These are phyloP conservation scores for Xylariaceae sp. DNA, from an alignment of 2,329 filamentous ascomycete species.

Conservation along the genomic window DNA sequence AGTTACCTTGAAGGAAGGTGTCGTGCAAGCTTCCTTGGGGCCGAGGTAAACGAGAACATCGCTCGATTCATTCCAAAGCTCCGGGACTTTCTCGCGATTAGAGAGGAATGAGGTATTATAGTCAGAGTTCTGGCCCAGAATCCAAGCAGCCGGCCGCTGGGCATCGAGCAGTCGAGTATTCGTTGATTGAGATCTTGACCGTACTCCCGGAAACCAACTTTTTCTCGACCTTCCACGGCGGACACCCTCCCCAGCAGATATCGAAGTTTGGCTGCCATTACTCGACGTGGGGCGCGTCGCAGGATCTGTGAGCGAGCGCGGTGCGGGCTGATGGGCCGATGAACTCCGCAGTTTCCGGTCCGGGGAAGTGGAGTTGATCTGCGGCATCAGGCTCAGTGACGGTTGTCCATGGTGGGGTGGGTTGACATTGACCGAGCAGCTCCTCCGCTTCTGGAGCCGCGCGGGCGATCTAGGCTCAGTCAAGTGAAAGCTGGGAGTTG, in stretches of 20 bases:
- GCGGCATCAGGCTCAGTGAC: slow-evolving; percentile 20
- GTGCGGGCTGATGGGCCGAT: slow-evolving; percentile 42
- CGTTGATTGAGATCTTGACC: slow-evolving; percentile 48
- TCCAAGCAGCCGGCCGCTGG: slow-evolving; percentile 42
- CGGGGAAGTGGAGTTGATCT: slow-evolving; percentile 28
- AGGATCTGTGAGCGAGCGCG: slow-evolving; percentile 25
- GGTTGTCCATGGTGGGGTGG: slow-evolving; percentile 7
- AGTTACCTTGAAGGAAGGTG: slow-evolving; percentile 57
- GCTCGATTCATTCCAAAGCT: slow-evolving; percentile 59
- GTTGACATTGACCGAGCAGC: slow-evolving; percentile 25
- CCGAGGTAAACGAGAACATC: slow-evolving; percentile 55
- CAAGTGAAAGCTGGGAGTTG: slow-evolving; percentile 22
- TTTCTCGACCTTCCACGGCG: slow-evolving; percentile 42
- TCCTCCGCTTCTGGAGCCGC: slow-evolving; percentile 27
- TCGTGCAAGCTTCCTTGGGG: slow-evolving; percentile 43
- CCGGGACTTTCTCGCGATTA: slow-evolving; percentile 56
- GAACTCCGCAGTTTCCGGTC: slow-evolving; percentile 42
- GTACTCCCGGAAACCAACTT: slow-evolving; percentile 50
- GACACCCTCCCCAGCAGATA: slow-evolving; percentile 28
- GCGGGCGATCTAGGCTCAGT: slow-evolving; percentile 27
- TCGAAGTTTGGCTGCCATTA: slow-evolving; percentile 41
- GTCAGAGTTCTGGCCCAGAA: slow-evolving; percentile 50
- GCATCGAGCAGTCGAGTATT: slow-evolving; percentile 28
- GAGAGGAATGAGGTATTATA: slow-evolving; percentile 51
- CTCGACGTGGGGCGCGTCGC: slow-evolving; percentile 33